phyloP scores from a whole-genome alignment of 2,329 filamentous ascomycete genomes.

The Curvularia verruculosa region DNA sequence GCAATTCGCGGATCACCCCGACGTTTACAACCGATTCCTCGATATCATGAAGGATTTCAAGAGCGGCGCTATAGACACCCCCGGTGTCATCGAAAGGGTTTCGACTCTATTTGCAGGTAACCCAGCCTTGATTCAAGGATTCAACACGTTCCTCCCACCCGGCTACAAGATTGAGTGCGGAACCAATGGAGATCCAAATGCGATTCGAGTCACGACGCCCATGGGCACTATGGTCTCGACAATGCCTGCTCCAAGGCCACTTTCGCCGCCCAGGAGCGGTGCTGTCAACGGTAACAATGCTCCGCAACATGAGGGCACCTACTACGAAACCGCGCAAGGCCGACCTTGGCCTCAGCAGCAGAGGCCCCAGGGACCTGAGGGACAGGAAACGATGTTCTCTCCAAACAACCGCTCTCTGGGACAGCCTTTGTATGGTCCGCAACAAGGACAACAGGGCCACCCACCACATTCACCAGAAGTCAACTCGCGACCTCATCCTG shows the following conservation, averaged over 20 bases:
- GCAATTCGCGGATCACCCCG: conserved; percentile 93
- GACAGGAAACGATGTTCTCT: conserved; percentile 50
- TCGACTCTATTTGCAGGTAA: conserved; percentile 96
- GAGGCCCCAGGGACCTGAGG: conserved; percentile 38
- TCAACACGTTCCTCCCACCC: conserved; percentile 95
- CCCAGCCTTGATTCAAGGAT: conserved; percentile 93
- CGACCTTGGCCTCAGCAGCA: conserved; percentile 50
- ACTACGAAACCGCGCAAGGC: conserved; percentile 44
- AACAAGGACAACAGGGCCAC: conserved; percentile 43
- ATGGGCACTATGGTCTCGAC: conserved; percentile 96
- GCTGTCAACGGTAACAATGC: conserved; percentile 61
- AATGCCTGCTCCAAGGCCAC: conserved; percentile 65
- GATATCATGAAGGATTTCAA: conserved; percentile 99
- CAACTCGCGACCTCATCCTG: conserved; percentile 46
- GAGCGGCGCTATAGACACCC: conserved; percentile 97
- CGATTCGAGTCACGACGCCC: conserved; percentile 94
- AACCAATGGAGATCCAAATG: conserved; percentile 90
- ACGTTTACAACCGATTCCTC: conserved; percentile 95
- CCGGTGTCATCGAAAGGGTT: conserved; percentile 94
- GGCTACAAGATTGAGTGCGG: conserved; percentile 97
- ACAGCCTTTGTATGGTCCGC: conserved; percentile 46
- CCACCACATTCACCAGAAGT: conserved; percentile 48
- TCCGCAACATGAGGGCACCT: conserved; percentile 50
- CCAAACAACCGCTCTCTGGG: conserved; percentile 53
- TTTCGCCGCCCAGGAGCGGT: conserved; percentile 55